phyloP scores from a whole-genome alignment of 179 eudicot genomes.

The Dionaea muscipula region DNA sequence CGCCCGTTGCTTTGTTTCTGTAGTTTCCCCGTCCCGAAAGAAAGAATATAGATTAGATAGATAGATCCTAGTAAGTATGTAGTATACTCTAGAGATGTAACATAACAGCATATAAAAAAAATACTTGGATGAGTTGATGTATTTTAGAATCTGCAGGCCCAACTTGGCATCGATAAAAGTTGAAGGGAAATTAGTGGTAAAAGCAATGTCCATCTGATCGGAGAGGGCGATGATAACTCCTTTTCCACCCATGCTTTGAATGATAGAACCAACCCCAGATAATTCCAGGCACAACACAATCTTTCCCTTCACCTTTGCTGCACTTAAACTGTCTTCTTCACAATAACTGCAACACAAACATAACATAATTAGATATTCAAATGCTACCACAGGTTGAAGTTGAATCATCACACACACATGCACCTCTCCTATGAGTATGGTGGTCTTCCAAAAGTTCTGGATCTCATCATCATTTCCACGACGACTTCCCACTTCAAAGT shows the following conservation, averaged over 20 bases:
- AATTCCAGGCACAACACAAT: conserved; percentile 47
- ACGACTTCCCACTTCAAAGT: too few species aligned
- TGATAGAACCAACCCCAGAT: conserved; percentile 30
- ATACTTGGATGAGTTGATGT: conserved; percentile 66
- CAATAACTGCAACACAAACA: conserved; percentile 32
- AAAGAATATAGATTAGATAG: too few species aligned
- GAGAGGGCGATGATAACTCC: conserved; percentile 43
- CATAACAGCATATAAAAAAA: background rate
- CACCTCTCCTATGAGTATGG: too few species aligned
- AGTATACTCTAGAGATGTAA: too few species aligned
- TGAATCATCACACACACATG: too few species aligned
- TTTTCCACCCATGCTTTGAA: conserved; percentile 21
- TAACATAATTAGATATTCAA: background rate
- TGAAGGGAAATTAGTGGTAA: conserved; percentile 26
- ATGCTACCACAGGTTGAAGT: background rate
- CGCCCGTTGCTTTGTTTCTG: conserved; percentile 19
- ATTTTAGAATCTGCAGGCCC: conserved; percentile 30
- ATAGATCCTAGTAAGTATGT: too few species aligned
- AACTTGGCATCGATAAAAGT: conserved; percentile 16
- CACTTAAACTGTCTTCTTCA: conserved; percentile 25
- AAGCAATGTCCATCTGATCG: conserved; percentile 17
- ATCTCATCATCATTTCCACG: too few species aligned
- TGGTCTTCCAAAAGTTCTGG: too few species aligned
- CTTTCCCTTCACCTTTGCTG: conserved; percentile 39
- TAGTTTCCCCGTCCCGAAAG: too few species aligned